Conservation (phyloP, 2,329 filamentous ascomycete species). For the Coniochaeta prunicola region DNA sequence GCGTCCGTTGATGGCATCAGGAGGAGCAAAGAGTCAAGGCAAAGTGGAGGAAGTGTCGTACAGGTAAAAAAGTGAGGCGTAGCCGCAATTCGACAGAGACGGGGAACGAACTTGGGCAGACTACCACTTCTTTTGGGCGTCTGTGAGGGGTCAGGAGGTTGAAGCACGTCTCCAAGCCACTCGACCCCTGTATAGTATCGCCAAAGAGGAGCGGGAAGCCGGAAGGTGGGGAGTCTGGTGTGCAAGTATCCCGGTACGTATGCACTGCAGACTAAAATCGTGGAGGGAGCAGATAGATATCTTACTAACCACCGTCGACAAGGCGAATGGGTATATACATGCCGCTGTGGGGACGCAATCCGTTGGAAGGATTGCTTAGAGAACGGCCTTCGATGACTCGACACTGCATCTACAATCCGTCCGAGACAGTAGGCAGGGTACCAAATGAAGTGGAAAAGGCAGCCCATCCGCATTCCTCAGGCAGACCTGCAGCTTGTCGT, state of each 20-base stretch:
- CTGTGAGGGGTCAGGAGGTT: background rate
- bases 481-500: conserved; percentile 3
- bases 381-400: background rate
- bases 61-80: conserved; percentile 16
- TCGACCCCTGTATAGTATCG: background rate
- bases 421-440: background rate
- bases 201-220: background rate
- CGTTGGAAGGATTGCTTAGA: background rate
- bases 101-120: background rate
- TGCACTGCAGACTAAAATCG: background rate
- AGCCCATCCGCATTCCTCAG: conserved; percentile 4
- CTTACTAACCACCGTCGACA: background rate
- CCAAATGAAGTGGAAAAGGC: background rate
- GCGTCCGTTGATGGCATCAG: conserved; percentile 6
- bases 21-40: background rate
- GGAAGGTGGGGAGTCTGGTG: background rate
- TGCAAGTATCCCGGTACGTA: background rate
- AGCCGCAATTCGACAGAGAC: conserved; percentile 8
- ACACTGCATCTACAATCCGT: background rate
- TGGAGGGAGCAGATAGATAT: background rate
- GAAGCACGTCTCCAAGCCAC: background rate
- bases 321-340: no score
- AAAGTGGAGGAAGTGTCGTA: background rate
- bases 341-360: background rate
- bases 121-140: background rate